Evolutionary conservation across 108 stramenopile species (phyloP).

Genomic region (Pseudonitzschia multistriata): DNA sequence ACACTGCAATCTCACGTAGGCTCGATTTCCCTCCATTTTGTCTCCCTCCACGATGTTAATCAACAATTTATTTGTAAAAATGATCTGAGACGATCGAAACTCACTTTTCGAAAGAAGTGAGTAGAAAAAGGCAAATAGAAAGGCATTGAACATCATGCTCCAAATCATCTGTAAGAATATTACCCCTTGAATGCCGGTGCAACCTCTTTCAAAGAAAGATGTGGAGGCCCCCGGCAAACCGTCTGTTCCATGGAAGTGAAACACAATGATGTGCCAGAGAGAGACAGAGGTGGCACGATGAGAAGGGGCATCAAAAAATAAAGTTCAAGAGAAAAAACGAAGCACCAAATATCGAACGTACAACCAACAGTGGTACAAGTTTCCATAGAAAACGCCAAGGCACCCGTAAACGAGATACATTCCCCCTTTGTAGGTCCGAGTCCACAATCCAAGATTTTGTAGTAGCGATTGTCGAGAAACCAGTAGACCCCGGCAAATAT

Average conservation of each 20-base stretch:
- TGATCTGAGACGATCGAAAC: conserved; percentile 59
- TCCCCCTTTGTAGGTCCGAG: conserved; percentile 28
- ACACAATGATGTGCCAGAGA: not conserved
- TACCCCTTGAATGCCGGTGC: conserved; percentile 55
- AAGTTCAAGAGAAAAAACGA: not conserved
- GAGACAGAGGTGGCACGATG: not conserved
- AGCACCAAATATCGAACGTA: not conserved
- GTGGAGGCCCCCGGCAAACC: conserved; percentile 52
- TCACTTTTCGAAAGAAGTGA: conserved; percentile 55
- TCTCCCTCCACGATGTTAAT: conserved; percentile 27
- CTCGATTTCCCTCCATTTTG: conserved; percentile 1
- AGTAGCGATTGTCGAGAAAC: conserved; percentile 31
- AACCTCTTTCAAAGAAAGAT: conserved; percentile 69
- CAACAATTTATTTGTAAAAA: conserved; percentile 59
- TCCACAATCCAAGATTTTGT: conserved; percentile 52
- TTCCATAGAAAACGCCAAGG: conserved; percentile 82
- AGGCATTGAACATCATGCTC: conserved; percentile 79
- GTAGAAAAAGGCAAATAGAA: conserved; percentile 74
- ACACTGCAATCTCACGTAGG: conserved; percentile 34
- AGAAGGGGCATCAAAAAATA: not conserved
- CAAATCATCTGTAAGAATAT: conserved; percentile 77
- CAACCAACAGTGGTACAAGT: conserved; percentile 82
- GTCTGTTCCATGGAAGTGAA: conserved; percentile 16
- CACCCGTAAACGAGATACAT: conserved; percentile 42
- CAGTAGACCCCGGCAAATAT: conserved; percentile 68